phyloP scores from a whole-genome alignment of 306 rosid genomes.

The Cucurbita argyrosperma region DNA sequence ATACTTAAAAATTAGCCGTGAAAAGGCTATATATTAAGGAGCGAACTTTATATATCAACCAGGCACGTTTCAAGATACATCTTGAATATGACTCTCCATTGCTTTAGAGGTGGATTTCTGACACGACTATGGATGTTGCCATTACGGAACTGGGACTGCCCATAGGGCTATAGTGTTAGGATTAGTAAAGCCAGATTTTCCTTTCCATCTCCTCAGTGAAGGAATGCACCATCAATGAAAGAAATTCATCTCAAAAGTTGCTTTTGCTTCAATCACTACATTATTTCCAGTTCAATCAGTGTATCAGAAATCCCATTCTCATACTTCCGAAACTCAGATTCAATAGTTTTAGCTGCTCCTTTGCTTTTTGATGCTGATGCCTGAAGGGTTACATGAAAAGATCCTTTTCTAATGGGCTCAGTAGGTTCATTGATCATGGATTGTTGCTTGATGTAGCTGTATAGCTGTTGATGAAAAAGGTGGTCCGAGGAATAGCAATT shows the following conservation, averaged over 20 bases:
- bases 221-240: constrained; percentile 1
- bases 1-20: neutral
- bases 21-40: neutral
- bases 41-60: neutral
- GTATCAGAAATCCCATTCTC: constrained; percentile 28
- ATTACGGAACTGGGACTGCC: neutral
- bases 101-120: neutral
- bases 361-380: constrained; percentile 43
- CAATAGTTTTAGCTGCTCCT: constrained; percentile 39
- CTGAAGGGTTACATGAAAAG: constrained; percentile 66
- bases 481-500: constrained; percentile 75
- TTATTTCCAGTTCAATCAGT: constrained; percentile 26
- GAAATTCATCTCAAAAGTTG: constrained; percentile 2
- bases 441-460: constrained; percentile 54
- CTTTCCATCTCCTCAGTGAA: constrained; percentile 4
- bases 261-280: neutral
- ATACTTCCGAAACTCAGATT: constrained; percentile 45
- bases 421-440: constrained; percentile 24
- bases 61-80: neutral
- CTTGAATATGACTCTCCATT: neutral
- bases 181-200: constrained; percentile 7
- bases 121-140: neutral
- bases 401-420: constrained; percentile 56
- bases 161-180: neutral
- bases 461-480: constrained; percentile 73